Conservation (phyloP, 352 stramenopile genomes). For the Peronospora farinosa region DNA sequence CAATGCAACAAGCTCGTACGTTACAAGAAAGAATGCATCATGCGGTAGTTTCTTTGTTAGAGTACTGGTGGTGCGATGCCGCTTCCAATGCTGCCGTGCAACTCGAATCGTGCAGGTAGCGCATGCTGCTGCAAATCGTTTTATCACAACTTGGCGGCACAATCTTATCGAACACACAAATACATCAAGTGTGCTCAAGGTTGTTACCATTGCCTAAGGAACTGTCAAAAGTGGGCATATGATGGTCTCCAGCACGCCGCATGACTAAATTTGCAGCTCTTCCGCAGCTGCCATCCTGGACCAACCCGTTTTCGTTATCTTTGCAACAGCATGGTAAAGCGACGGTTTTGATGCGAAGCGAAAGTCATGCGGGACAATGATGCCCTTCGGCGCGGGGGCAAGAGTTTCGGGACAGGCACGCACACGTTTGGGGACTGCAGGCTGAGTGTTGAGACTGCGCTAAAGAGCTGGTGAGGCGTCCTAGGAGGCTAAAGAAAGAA, state of each 20-base stretch:
- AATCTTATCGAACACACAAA: conserved; percentile 83
- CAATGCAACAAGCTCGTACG: too few relatives aligned
- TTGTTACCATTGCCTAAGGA: conserved; percentile 73
- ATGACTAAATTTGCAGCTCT: conserved; percentile 90
- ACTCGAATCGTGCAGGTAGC: too few relatives aligned
- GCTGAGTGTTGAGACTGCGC: conserved; percentile 37
- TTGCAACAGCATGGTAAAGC: conserved; percentile 77
- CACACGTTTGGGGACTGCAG: conserved; percentile 54
- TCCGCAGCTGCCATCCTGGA: conserved; percentile 86
- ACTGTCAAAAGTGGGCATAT: conserved; percentile 84
- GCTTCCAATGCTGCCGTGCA: too few relatives aligned
- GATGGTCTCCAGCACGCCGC: conserved; percentile 84
- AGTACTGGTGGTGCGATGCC: too few relatives aligned
- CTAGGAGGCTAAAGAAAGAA: conserved; percentile 13
- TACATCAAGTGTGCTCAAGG: conserved; percentile 75
- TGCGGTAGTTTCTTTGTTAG: too few relatives aligned
- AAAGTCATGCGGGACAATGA: conserved; percentile 83
- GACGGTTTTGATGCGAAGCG: conserved; percentile 85
- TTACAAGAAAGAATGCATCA: too few relatives aligned
- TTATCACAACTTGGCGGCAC: too few relatives aligned
- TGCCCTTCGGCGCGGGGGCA: conserved; percentile 56
- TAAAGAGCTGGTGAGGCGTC: conserved; percentile 28
- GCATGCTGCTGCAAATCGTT: too few relatives aligned
- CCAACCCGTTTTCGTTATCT: conserved; percentile 88
- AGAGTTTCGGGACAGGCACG: conserved; percentile 78